Percentiles rank a stretch among this genome's conserved stretches.
Conservation (phyloP, 768 basidiomycete species). For the Imleria badia region DNA sequence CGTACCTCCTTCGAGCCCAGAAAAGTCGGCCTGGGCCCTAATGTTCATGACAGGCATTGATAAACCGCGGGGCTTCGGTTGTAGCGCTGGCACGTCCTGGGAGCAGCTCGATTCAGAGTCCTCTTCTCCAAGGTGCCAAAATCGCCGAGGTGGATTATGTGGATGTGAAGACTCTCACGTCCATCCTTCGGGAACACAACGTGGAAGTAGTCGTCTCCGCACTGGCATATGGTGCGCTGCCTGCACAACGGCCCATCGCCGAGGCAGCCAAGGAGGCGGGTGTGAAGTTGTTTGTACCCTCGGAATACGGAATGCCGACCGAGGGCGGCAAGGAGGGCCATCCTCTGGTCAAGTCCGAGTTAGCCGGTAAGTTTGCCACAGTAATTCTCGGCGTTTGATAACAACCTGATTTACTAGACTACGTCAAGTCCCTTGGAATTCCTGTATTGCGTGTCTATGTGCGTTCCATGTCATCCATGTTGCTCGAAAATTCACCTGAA, state of each 20-base stretch:
- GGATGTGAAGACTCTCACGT: constrained; percentile 24
- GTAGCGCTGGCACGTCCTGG: constrained; percentile 24
- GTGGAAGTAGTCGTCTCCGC: constrained; percentile 38
- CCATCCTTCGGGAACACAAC: constrained; percentile 31
- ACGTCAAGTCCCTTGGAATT: constrained; percentile 30
- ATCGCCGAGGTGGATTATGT: constrained; percentile 30
- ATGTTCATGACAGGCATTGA: constrained; percentile 21
- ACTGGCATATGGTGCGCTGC: constrained; percentile 28
- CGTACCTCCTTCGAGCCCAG: not conserved
- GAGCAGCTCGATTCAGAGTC: constrained; percentile 17
- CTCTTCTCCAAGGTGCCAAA: constrained; percentile 27
- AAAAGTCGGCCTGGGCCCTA: not conserved
- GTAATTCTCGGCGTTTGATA: not conserved
- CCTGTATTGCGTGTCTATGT: constrained; percentile 35
- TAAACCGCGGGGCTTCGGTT: constrained; percentile 23
- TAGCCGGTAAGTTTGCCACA: constrained; percentile 25
- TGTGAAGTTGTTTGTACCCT: constrained; percentile 40
- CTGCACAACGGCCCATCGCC: constrained; percentile 28
- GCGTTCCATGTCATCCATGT: constrained; percentile 2
- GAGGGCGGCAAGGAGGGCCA: constrained; percentile 31
- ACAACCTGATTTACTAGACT: constrained; percentile 15
- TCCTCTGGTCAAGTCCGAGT: constrained; percentile 24
- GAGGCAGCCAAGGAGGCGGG: constrained; percentile 38
- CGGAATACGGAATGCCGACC: constrained; percentile 38
- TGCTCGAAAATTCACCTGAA: not conserved